Evolutionary conservation across 179 eudicot species (phyloP).

Genomic region (Beta lomatogona): DNA sequence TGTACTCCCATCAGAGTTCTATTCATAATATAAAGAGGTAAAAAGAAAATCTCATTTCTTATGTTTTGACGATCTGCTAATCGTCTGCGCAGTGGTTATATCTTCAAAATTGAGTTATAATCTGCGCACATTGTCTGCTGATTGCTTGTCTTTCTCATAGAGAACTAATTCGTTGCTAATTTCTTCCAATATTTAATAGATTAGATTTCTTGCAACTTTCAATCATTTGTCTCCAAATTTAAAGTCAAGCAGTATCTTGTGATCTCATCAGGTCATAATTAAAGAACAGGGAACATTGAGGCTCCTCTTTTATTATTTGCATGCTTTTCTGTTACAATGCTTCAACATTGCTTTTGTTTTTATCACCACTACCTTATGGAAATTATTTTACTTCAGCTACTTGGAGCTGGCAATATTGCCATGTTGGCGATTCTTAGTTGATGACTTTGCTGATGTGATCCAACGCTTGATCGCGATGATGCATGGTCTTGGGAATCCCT

Average conservation of each 20-base stretch:
- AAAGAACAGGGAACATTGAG: not conserved
- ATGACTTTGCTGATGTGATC: conserved; percentile 41
- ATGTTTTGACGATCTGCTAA: not conserved
- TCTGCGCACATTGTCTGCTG: not conserved
- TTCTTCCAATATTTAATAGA: not conserved
- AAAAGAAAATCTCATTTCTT: not conserved
- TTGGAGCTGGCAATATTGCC: conserved; percentile 76
- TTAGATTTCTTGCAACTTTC: not conserved
- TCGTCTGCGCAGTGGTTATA: not conserved
- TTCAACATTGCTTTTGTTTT: conserved; percentile 7
- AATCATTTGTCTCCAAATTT: too few relatives aligned
- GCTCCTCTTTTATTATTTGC: not conserved
- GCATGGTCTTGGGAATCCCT: conserved; percentile 77
- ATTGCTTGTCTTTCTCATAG: not conserved
- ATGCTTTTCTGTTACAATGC: not conserved
- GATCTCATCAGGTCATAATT: not conserved
- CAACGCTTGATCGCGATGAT: conserved; percentile 68
- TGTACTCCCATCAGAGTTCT: not conserved
- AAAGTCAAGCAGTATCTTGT: not conserved
- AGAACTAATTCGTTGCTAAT: not conserved
- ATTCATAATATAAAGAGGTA: not conserved
- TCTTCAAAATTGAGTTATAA: not conserved
- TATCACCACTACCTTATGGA: conserved; percentile 1
- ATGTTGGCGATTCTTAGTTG: conserved; percentile 68
- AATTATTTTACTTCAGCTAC: conserved; percentile 45